These are phyloP conservation scores for Microbotryum intermedium DNA, from an alignment of 1,284 basidiomycete genomes.

Conservation along the genomic window DNA sequence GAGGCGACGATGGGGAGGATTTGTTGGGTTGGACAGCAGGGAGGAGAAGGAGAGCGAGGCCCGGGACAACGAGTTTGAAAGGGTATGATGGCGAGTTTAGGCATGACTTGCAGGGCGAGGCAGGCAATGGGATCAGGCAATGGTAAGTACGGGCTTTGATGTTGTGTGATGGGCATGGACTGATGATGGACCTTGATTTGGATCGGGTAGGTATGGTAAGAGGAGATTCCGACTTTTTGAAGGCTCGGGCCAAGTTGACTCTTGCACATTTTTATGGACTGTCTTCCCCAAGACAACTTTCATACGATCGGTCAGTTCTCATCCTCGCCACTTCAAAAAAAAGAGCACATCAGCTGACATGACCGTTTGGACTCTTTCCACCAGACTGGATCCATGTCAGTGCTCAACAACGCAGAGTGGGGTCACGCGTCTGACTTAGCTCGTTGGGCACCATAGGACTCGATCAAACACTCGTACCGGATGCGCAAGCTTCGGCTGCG, in stretches of 20 bases:
- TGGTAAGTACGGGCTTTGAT: slow-evolving; percentile 11
- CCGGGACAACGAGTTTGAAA: neutral
- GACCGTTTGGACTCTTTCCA: neutral
- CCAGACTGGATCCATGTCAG: neutral
- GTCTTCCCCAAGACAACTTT: slow-evolving; percentile 14
- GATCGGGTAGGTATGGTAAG: too few species aligned
- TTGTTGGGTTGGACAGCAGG: neutral
- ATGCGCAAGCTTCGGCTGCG: slow-evolving; percentile 35
- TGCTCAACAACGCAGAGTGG: slow-evolving; percentile 33
- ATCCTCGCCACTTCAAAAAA: neutral
- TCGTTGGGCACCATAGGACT: slow-evolving; percentile 27
- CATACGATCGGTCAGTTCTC: slow-evolving; percentile 14
- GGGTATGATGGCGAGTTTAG: slow-evolving; percentile 33
- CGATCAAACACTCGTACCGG: slow-evolving; percentile 40
- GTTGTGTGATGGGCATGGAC: too few species aligned
- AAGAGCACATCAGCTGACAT: neutral
- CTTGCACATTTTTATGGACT: neutral
- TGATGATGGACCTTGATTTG: too few species aligned
- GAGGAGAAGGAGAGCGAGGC: neutral
- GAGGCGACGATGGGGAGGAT: neutral
- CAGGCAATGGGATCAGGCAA: slow-evolving; percentile 27
- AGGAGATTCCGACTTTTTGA: too few species aligned
- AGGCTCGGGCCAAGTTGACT: neutral
- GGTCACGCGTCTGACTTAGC: slow-evolving; percentile 28
- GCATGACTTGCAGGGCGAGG: slow-evolving; percentile 23